Base-by-base conservation (phyloP, 441 rosid species). In the Erodium trifolium region DNA sequence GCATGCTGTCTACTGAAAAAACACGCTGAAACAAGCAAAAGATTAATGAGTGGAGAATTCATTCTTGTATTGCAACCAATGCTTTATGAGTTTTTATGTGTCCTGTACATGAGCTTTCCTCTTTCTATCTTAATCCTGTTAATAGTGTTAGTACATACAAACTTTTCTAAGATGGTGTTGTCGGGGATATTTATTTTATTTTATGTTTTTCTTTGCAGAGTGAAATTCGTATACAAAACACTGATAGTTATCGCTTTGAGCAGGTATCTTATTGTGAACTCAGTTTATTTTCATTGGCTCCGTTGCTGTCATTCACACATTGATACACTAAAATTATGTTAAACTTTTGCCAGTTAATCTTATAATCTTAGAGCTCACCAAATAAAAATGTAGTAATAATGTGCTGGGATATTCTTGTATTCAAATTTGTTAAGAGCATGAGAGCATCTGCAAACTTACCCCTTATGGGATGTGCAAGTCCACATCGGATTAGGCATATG, bases 151-250 rank as follows among this genome's bases (percentile, higher is more conserved):
- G 62, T 14, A 23, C 7, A 67, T 39, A 59, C 34, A 14, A 67
- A 64, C 18, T 11, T 72, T 29, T 62, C 39, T 3, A 45, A 65
- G 5, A 47, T 13, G 72, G 64, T 71, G 27, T 68, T 71, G 27
- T 41, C 62, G 66, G 66, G 12, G 60, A 35, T 68, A 68, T 43
- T 16, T 43, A 66, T 64, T 39, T 73, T 65, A 70, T 35, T 47
- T 71, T 68, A 69, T 39, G 45, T 2, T 39, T 55, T 9, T 55
- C 62, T 55, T 55, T 83, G 86, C 97, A 94, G 99, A 85, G 76
- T 77, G 99, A 91, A 83, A 91, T 94, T 73, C 47, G 41, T 45
- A 81, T 87, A 73, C 99, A 91, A 78, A 94, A 91, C 57, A 83
- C 73, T 18, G 96, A 90, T 70, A 31, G 76, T 66, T 90, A 94